Percentiles rank a stretch among this genome's conserved stretches.
Evolutionary conservation across 352 stramenopile genomes (phyloP).

Genomic region (Pythium dissimile): DNA sequence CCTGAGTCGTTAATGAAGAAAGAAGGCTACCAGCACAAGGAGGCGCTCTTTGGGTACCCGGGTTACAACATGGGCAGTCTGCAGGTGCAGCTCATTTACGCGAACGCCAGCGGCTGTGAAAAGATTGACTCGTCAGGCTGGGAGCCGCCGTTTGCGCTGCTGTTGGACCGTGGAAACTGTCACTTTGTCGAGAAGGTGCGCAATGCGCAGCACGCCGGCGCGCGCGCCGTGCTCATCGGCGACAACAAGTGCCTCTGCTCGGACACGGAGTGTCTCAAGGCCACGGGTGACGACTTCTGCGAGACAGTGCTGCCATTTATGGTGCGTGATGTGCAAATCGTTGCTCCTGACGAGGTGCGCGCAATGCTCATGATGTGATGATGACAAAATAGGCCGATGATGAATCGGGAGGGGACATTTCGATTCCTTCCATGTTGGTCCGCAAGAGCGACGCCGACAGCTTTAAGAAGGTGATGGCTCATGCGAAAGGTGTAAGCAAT

Average conservation of each 20-base stretch:
- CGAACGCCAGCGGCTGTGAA: conserved; percentile 68
- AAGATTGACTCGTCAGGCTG: conserved; percentile 81
- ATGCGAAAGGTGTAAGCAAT: conserved; percentile 87
- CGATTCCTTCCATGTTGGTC: conserved; percentile 95
- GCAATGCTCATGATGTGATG: conserved; percentile 23
- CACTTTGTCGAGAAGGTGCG: conserved; percentile 97
- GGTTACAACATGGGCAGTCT: conserved; percentile 88
- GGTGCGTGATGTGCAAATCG: conserved; percentile 24
- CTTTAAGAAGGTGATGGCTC: conserved; percentile 88
- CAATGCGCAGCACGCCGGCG: conserved; percentile 89
- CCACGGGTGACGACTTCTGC: conserved; percentile 80
- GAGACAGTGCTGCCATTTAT: conserved; percentile 88
- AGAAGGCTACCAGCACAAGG: conserved; percentile 94
- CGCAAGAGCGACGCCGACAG: conserved; percentile 93
- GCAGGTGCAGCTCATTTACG: conserved; percentile 90
- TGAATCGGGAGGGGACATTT: conserved; percentile 95
- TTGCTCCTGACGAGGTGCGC: not conserved
- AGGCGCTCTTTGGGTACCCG: conserved; percentile 95
- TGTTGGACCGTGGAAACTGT: conserved; percentile 95
- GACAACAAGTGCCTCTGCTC: conserved; percentile 96
- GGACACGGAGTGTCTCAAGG: conserved; percentile 69
- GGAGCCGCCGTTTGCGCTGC: conserved; percentile 92
- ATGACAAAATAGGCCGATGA: conserved; percentile 89
- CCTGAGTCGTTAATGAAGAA: conserved; percentile 88
- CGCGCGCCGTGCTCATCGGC: conserved; percentile 93